Evolutionary conservation across 1,284 basidiomycete species (phyloP).

Genomic region (Papiliotrema laurentii): DNA sequence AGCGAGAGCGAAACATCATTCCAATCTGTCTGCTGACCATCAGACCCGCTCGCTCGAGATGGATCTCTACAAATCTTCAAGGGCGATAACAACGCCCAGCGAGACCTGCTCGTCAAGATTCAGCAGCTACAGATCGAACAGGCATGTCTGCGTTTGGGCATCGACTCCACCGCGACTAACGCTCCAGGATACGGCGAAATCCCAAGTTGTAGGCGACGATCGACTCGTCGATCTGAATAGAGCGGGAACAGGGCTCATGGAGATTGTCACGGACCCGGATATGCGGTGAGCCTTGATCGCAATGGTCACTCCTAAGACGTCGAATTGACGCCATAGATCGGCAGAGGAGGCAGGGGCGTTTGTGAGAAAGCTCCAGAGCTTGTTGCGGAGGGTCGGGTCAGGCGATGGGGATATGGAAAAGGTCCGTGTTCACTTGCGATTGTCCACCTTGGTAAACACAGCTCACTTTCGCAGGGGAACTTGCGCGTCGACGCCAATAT

Average conservation of each 20-base stretch:
- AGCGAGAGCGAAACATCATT: not conserved
- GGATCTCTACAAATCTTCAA: constrained; percentile 58
- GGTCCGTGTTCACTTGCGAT: constrained; percentile 56
- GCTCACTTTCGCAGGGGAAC: constrained; percentile 61
- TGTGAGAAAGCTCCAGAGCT: constrained; percentile 73
- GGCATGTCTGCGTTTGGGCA: constrained; percentile 50
- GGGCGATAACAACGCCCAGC: constrained; percentile 42
- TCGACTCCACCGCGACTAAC: not conserved
- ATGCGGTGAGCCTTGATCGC: constrained; percentile 64
- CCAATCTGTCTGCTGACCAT: not conserved
- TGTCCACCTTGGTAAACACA: not conserved
- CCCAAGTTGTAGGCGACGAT: constrained; percentile 60
- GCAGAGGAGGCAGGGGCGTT: constrained; percentile 90
- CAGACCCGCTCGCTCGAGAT: constrained; percentile 72
- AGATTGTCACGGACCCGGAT: constrained; percentile 94
- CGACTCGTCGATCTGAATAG: constrained; percentile 83
- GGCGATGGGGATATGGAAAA: constrained; percentile 98
- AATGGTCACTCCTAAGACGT: not conserved
- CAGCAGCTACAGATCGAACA: constrained; percentile 96
- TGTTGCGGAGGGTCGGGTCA: constrained; percentile 76
- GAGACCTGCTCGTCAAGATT: constrained; percentile 61
- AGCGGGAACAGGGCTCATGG: constrained; percentile 84
- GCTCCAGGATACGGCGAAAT: constrained; percentile 92
- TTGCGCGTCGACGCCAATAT: constrained; percentile 95
- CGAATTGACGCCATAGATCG: constrained; percentile 53